Percentiles rank a stretch among this genome's conserved stretches.
These are phyloP conservation scores for Saraca asoca DNA, from an alignment of 331 rosid species.

Conservation along the genomic window DNA sequence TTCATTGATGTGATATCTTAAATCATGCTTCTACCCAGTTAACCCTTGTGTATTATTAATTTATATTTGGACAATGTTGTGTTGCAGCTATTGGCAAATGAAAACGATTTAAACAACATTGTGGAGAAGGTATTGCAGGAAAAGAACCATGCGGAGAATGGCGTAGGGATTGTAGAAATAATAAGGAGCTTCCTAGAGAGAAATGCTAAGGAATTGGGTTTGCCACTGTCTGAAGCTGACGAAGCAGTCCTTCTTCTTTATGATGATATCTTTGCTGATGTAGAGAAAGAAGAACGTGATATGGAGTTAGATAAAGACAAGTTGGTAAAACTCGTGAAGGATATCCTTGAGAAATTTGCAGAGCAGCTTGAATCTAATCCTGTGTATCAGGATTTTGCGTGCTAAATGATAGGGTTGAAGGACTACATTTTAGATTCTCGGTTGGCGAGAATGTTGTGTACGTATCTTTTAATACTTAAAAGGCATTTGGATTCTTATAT, in stretches of 20 bases:
- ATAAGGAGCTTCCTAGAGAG: constrained; percentile 65
- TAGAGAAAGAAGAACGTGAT: constrained; percentile 39
- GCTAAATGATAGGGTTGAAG: constrained; percentile 23
- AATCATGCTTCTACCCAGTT: neutral
- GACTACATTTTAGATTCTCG: constrained; percentile 7
- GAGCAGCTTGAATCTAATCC: constrained; percentile 83
- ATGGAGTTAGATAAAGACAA: constrained; percentile 45
- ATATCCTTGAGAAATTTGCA: constrained; percentile 59
- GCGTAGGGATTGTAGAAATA: constrained; percentile 37
- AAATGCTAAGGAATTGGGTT: constrained; percentile 61
- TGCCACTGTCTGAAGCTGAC: constrained; percentile 59
- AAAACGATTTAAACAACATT: constrained; percentile 56
- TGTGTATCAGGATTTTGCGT: constrained; percentile 57
- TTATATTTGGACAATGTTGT: constrained; percentile 28
- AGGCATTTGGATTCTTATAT: constrained; percentile 14
- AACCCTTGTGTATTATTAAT: constrained; percentile 20
- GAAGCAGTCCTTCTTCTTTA: constrained; percentile 67
- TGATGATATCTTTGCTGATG: constrained; percentile 66
- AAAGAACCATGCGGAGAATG: constrained; percentile 44
- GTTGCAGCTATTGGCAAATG: constrained; percentile 74
- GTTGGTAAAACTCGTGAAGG: constrained; percentile 51
- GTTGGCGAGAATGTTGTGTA: neutral
- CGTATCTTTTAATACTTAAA: constrained; percentile 9
- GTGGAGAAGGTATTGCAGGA: constrained; percentile 56
- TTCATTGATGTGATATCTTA: no score